A percentile compares a stretch with the other conserved stretches of the same genome.
phyloP scores from a whole-genome alignment of 2,329 filamentous ascomycete genomes.

The Ophiocordyceps camponoti-leonardi region DNA sequence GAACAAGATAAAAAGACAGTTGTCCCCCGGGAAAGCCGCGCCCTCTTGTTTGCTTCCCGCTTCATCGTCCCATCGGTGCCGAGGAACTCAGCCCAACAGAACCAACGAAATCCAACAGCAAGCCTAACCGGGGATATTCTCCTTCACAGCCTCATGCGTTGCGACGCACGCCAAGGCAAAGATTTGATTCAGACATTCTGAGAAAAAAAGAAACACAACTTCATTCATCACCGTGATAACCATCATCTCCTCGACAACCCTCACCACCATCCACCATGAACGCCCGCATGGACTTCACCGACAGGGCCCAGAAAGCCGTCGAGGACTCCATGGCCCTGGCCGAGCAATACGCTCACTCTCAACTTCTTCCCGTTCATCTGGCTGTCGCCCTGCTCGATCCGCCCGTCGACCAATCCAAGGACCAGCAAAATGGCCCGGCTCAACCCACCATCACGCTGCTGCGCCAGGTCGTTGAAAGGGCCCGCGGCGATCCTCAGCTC shows the following conservation, averaged over 20 bases:
- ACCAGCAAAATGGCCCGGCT: slow-evolving; percentile 62
- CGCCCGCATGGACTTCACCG: slow-evolving; percentile 79
- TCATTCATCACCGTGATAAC: background rate
- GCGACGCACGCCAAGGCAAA: background rate
- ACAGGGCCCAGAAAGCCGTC: slow-evolving; percentile 78
- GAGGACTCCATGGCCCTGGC: slow-evolving; percentile 77
- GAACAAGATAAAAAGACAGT: background rate
- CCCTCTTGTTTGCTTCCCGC: background rate
- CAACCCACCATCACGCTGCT: slow-evolving; percentile 58
- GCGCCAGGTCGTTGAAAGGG: slow-evolving; percentile 83
- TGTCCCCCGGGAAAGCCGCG: background rate
- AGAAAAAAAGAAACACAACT: background rate
- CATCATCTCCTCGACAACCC: background rate
- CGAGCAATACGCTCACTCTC: slow-evolving; percentile 78
- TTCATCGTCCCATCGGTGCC: background rate
- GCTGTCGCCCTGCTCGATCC: slow-evolving; percentile 69
- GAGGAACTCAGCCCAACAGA: background rate
- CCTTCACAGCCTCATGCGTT: background rate
- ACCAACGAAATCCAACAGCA: background rate
- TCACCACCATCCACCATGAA: slow-evolving; percentile 30
- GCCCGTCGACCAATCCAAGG: slow-evolving; percentile 58
- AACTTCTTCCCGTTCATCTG: slow-evolving; percentile 79
- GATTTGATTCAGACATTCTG: background rate
- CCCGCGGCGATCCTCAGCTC: slow-evolving; percentile 79
- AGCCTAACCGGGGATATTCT: background rate